Evolutionary conservation across 2,329 filamentous ascomycete genomes (phyloP).

Genomic region (Talaromyces sp.): DNA sequence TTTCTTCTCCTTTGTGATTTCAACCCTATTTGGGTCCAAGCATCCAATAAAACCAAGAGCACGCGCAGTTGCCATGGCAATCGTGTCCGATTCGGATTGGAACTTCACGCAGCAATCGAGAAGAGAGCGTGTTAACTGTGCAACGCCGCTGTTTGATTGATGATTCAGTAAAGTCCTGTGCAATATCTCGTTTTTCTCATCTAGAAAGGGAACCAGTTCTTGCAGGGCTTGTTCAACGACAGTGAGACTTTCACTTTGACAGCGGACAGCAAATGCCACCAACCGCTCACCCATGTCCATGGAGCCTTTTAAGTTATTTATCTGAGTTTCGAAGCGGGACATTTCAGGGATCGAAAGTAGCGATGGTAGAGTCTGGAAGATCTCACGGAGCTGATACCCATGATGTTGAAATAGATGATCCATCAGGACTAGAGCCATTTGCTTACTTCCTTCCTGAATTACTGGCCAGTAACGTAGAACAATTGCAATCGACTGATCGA

Average conservation of each 20-base stretch:
- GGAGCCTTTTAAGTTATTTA: slow-evolving; percentile 64
- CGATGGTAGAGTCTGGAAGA: slow-evolving; percentile 75
- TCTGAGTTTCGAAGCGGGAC: slow-evolving; percentile 62
- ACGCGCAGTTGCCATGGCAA: slow-evolving; percentile 72
- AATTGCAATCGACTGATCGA: slow-evolving; percentile 88
- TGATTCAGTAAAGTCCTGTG: slow-evolving; percentile 79
- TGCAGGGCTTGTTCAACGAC: slow-evolving; percentile 79
- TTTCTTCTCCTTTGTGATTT: slow-evolving; percentile 72
- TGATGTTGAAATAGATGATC: slow-evolving; percentile 65
- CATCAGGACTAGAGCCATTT: slow-evolving; percentile 63
- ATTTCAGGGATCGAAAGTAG: slow-evolving; percentile 69
- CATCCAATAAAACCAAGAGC: slow-evolving; percentile 88
- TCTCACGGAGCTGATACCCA: slow-evolving; percentile 59
- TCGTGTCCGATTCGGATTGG: slow-evolving; percentile 63
- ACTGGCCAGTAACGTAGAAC: slow-evolving; percentile 75
- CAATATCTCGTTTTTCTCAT: slow-evolving; percentile 70
- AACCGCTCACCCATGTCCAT: slow-evolving; percentile 67
- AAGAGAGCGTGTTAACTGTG: slow-evolving; percentile 70
- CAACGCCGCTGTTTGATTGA: slow-evolving; percentile 73
- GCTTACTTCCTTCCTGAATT: slow-evolving; percentile 62
- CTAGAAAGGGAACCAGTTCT: slow-evolving; percentile 74
- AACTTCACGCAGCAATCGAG: slow-evolving; percentile 85
- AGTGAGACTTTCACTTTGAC: slow-evolving; percentile 78
- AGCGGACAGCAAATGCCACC: slow-evolving; percentile 68
- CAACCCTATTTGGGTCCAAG: slow-evolving; percentile 84